These are phyloP conservation scores for Scleroderma bovista DNA, from an alignment of 768 basidiomycete species.

Conservation along the genomic window DNA sequence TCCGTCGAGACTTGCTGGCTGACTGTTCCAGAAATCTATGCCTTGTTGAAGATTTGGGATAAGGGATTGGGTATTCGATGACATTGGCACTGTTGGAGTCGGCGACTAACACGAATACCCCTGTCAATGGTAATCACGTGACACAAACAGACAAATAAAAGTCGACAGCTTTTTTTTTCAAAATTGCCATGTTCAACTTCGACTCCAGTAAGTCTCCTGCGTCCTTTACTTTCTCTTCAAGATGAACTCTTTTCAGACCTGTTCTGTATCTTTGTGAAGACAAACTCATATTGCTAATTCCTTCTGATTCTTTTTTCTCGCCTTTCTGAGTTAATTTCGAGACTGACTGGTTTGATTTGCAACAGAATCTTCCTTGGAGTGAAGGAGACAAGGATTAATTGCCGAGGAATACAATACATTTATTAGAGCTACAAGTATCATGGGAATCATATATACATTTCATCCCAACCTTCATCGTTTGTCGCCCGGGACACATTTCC, in stretches of 20 bases:
- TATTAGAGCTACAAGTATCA: neutral
- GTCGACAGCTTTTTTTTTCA: neutral
- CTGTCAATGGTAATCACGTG: neutral
- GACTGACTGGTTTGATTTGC: constrained; percentile 5
- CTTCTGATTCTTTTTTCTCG: constrained; percentile 10
- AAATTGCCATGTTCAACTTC: neutral
- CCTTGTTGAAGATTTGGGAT: constrained; percentile 59
- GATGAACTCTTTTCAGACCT: constrained; percentile 27
- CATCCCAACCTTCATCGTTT: constrained; percentile 56
- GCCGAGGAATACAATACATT: neutral
- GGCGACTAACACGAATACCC: neutral
- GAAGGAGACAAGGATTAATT: neutral
- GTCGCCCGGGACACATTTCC: constrained; percentile 17
- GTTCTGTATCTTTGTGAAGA: constrained; percentile 27
- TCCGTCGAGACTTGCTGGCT: constrained; percentile 79
- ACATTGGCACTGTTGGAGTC: neutral
- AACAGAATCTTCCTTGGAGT: constrained; percentile 1
- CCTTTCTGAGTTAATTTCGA: neutral
- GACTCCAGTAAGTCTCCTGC: neutral
- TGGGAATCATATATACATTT: constrained; percentile 47
- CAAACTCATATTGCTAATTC: constrained; percentile 18
- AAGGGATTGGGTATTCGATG: constrained; percentile 5
- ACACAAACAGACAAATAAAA: neutral
- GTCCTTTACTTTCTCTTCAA: constrained; percentile 1
- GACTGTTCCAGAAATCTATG: constrained; percentile 79